These are phyloP conservation scores for Chenopodium album DNA, from an alignment of 148 eudicot species.

Conservation along the genomic window DNA sequence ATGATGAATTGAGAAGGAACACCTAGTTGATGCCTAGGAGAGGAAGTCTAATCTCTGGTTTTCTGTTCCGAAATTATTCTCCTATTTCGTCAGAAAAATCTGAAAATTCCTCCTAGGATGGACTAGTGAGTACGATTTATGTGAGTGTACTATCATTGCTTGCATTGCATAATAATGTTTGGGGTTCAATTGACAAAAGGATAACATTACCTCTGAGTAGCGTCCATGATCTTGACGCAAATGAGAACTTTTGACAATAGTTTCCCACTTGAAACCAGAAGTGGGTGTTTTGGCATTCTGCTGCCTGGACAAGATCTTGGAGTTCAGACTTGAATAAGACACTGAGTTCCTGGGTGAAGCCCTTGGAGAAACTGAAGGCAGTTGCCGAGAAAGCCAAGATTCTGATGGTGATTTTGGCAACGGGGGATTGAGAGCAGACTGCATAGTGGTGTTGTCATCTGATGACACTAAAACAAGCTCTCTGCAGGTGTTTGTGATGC, in stretches of 20 bases:
- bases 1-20: not conserved
- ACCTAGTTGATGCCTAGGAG: not conserved
- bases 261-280: constrained; percentile 78
- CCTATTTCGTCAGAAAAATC: not conserved
- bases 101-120: too few relatives aligned
- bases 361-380: constrained; percentile 59
- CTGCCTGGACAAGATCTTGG: constrained; percentile 40
- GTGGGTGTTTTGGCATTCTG: constrained; percentile 35
- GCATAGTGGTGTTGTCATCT: constrained; percentile 25
- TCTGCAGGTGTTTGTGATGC: constrained; percentile 26
- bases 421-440: constrained; percentile 66
- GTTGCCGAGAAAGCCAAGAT: constrained; percentile 85
- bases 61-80: not conserved
- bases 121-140: too few relatives aligned
- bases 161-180: not conserved
- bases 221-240: constrained; percentile 67
- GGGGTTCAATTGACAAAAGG: not conserved
- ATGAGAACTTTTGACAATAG: constrained; percentile 84
- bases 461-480: constrained; percentile 25
- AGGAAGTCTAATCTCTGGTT: not conserved
- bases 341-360: constrained; percentile 59
- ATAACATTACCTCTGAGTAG: constrained; percentile 71
- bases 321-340: constrained; percentile 31
- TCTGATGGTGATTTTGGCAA: constrained; percentile 96
- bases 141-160: not conserved